Percentiles rank a stretch among this genome's conserved stretches.
Conservation (phyloP, 768 basidiomycete species). For the Rhizopogon vinicolor region DNA sequence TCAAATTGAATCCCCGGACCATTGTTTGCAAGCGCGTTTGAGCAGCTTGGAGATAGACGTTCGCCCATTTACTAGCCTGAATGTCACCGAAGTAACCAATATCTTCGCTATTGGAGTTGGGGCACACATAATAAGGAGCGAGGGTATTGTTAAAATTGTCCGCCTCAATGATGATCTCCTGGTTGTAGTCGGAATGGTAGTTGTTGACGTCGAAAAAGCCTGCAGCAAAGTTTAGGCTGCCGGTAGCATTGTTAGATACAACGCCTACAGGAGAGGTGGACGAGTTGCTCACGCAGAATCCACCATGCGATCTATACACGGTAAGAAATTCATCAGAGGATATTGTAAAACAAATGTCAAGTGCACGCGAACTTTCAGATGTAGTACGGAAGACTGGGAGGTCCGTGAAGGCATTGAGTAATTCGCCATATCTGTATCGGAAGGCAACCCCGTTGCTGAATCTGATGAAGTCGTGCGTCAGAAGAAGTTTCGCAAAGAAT, state of each 20-base stretch:
- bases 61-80: constrained; percentile 30
- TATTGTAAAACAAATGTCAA: background rate
- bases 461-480: constrained; percentile 5
- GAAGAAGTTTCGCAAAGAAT: background rate
- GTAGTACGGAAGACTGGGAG: constrained; percentile 50
- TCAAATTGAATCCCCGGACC: constrained; percentile 28
- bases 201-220: constrained; percentile 44
- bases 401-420: constrained; percentile 37
- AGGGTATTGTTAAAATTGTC: constrained; percentile 44
- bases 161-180: constrained; percentile 42
- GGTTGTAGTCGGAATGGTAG: constrained; percentile 37
- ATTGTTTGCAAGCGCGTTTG: constrained; percentile 26
- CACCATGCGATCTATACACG: constrained; percentile 25
- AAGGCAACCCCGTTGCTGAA: constrained; percentile 42
- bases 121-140: constrained; percentile 33
- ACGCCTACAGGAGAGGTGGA: constrained; percentile 10
- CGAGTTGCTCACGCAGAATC: constrained; percentile 24
- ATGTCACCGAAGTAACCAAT: constrained; percentile 16
- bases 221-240: constrained; percentile 42
- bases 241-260: background rate
- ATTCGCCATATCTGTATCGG: constrained; percentile 41
- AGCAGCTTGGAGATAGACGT: constrained; percentile 34
- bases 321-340: background rate
- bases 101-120: constrained; percentile 23
- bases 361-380: constrained; percentile 27